These are phyloP conservation scores for Xylariales sp. DNA, from an alignment of 2,329 filamentous ascomycete genomes.

Conservation along the genomic window DNA sequence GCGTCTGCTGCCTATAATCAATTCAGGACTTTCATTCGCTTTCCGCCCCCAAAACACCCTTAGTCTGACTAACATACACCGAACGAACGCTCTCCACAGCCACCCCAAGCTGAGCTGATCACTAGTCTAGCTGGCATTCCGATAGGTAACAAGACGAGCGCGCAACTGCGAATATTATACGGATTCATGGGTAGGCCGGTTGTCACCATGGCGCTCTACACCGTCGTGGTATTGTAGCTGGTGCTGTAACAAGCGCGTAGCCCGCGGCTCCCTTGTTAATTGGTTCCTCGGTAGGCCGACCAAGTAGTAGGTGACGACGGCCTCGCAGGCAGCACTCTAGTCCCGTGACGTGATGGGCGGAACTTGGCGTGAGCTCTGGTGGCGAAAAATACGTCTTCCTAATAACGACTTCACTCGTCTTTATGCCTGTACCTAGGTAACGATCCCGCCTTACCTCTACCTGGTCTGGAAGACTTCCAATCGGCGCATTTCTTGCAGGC, in stretches of 20 bases:
- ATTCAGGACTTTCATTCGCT: background rate
- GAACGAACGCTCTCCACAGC: conserved; percentile 17
- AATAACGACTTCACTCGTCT: background rate
- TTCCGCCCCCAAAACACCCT: conserved; percentile 9
- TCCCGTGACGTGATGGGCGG: background rate
- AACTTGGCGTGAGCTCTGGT: conserved; percentile 6
- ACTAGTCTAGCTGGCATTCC: background rate
- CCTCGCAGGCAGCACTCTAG: conserved; percentile 13
- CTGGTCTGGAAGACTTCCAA: background rate
- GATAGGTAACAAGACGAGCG: background rate
- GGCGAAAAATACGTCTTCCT: conserved; percentile 10
- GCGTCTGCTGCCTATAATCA: conserved; percentile 2
- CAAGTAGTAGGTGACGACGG: background rate
- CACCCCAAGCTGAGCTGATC: conserved; percentile 13
- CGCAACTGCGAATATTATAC: background rate
- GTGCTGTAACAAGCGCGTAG: conserved; percentile 8
- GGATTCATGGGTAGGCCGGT: background rate
- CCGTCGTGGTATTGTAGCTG: too few species aligned
- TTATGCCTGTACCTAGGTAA: background rate
- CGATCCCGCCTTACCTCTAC: conserved; percentile 2
- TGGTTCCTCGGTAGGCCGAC: background rate
- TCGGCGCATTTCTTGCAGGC: background rate
- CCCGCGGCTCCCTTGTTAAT: background rate
- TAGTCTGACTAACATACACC: background rate
- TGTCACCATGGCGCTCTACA: background rate